phyloP scores from a whole-genome alignment of 164 flowering plant genomes.

The Magnolia officinalis region DNA sequence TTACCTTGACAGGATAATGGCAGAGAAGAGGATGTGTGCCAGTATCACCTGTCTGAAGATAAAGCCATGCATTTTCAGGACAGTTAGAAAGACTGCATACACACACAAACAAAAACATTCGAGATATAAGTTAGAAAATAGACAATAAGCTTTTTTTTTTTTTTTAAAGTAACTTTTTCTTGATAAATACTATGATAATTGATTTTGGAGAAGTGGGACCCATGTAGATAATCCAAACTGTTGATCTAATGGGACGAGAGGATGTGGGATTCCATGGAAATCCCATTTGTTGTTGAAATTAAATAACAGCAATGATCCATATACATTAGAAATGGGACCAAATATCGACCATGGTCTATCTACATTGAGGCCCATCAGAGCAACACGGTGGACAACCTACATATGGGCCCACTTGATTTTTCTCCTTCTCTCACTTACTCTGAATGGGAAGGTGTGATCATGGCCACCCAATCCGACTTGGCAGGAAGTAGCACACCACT shows the following conservation, averaged over 20 bases:
- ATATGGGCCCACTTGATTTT: too few species aligned
- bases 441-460: conserved; percentile 73
- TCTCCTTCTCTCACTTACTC: conserved; percentile 5
- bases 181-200: not conserved
- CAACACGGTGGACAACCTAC: too few species aligned
- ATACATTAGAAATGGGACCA: too few species aligned
- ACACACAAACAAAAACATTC: conserved; percentile 6
- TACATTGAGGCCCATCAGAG: too few species aligned
- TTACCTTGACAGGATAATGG: conserved; percentile 90
- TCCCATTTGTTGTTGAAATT: not conserved
- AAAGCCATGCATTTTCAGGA: conserved; percentile 24
- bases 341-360: too few species aligned
- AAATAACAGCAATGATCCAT: not conserved
- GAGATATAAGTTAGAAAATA: not conserved
- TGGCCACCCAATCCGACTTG: conserved; percentile 59
- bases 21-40: conserved; percentile 71
- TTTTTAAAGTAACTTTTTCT: not conserved
- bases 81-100: conserved; percentile 48
- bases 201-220: too few species aligned
- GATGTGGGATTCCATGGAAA: not conserved
- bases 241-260: not conserved
- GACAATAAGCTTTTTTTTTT: not conserved
- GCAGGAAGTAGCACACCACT: conserved; percentile 54
- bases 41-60: conserved; percentile 65
- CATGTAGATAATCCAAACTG: too few species aligned